A percentile compares a stretch with the other conserved stretches of the same genome.
Conservation (phyloP, 2,329 filamentous ascomycete genomes). For the Sporothrix curviconia region DNA sequence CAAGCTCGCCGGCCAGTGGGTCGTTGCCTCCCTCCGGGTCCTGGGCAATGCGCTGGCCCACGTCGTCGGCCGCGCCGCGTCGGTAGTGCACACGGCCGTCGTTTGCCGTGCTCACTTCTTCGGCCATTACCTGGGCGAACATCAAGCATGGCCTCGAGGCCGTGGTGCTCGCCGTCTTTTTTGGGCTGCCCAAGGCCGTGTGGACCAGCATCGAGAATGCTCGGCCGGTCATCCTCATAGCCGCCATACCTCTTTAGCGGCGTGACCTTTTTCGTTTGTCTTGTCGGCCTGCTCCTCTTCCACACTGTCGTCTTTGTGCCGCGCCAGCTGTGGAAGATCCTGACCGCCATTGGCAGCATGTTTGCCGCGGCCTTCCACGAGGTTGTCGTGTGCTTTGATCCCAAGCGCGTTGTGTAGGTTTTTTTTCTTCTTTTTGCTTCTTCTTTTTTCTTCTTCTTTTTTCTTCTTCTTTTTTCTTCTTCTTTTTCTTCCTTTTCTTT, state of each 20-base stretch:
- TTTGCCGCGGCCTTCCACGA: conserved; percentile 1
- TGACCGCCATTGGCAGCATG: background rate
- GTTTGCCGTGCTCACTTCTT: conserved; percentile 31
- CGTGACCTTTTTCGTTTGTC: conserved; percentile 24
- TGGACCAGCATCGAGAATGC: conserved; percentile 21
- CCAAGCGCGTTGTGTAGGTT: background rate
- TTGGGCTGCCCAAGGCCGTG: conserved; percentile 23
- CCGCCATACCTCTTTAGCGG: conserved; percentile 26
- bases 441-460: background rate
- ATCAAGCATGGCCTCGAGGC: conserved; percentile 31
- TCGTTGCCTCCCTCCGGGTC: background rate
- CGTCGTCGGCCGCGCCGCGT: conserved; percentile 25
- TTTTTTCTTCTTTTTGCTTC: background rate
- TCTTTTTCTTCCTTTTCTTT: background rate
- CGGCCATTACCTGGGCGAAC: conserved; percentile 33
- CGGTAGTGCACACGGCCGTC: conserved; percentile 31
- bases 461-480: background rate
- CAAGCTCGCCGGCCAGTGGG: background rate
- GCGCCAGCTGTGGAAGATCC: conserved; percentile 2
- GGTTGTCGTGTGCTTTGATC: conserved; percentile 8
- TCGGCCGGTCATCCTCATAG: conserved; percentile 15
- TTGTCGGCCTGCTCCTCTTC: background rate
- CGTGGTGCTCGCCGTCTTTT: conserved; percentile 23
- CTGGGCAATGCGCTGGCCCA: conserved; percentile 23
- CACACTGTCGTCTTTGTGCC: background rate